phyloP scores from a whole-genome alignment of 192 early-diverging fungal species.

The Phycomyces blakesleeanus region DNA sequence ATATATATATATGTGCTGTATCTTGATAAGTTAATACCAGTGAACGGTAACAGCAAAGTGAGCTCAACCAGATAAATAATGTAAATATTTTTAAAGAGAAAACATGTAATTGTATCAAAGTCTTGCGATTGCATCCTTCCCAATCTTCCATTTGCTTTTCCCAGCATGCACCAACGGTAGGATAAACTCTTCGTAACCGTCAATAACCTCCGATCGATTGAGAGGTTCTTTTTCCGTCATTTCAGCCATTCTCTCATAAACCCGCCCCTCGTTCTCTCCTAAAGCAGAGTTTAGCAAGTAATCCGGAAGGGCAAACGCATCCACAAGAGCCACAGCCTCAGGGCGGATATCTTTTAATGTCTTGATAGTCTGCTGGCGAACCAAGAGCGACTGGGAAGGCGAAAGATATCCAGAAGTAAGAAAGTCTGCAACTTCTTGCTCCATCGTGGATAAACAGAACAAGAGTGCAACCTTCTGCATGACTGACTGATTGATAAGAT shows the following conservation, averaged over 20 bases:
- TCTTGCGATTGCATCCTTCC: conserved; percentile 18
- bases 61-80: too few species aligned
- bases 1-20: too few species aligned
- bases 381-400: conserved; percentile 39
- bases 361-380: conserved; percentile 50
- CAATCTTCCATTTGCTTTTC: conserved; percentile 20
- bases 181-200: conserved; percentile 48
- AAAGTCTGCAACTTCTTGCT: conserved; percentile 63
- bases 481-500: conserved; percentile 29
- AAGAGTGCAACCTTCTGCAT: conserved; percentile 43
- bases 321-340: conserved; percentile 75
- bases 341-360: conserved; percentile 64
- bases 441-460: conserved; percentile 57
- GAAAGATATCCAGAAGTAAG: conserved; percentile 54
- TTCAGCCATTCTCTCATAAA: conserved; percentile 71
- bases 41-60: too few species aligned
- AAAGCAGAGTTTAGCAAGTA: conserved; percentile 75
- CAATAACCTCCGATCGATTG: conserved; percentile 56
- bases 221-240: conserved; percentile 73
- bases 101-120: conserved; percentile 8
- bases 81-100: too few species aligned
- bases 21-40: too few species aligned
- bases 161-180: conserved; percentile 26
- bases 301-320: conserved; percentile 74
- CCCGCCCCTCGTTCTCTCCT: conserved; percentile 65